Evolutionary conservation across 139 green algal genomes (phyloP), one percentile per base, ranked within the genome.

Genomic region (Bryopsis sp.): DNA sequence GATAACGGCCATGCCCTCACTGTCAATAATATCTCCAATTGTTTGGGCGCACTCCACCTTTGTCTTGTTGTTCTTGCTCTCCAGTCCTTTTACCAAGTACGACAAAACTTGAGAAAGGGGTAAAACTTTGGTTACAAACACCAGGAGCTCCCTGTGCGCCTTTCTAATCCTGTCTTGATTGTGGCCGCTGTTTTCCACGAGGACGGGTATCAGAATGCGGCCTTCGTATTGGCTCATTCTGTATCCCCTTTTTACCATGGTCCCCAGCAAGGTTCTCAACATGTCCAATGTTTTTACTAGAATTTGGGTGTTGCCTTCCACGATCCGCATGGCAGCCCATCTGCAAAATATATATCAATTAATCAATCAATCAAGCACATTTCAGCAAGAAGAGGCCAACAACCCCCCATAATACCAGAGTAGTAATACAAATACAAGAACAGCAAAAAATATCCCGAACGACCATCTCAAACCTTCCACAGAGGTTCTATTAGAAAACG

Each of bases 181-280:
- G 82, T 96, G 90, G 0, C 94, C 94, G 22, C 71, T 72, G 80
- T 96, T 97, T 69, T 99, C 94, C 36, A 96, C 83, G 57, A 99
- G 43, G 19, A 77, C 87, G 11, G 94, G 94, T 34, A 98, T 60
- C 57, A 98, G 78, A n/a, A 89, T 46, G 36, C 82, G 75, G 15
- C 85, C 86, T 68, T 99, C 94, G 39, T 87, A 84, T 22, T 98
- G 91, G 19, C 72, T 87, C 32, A 98, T 47, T 26, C 76, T 65
- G 64, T 76, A 71, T 28, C 62, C 70, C 33, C 28, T 39, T 2
- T 74, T 67, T 1, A 67, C 64, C 70, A 89, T 81, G 7, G 62
- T 47, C 37, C 77, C 67, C 48, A 93, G 70, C 26, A 93, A 64
- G 6, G 73, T 70, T 63, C 82, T 82, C 24, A 84, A 71, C 68